Base-by-base conservation (phyloP, 805 yeast genomes). In the Nakazawaea pomicola region DNA sequence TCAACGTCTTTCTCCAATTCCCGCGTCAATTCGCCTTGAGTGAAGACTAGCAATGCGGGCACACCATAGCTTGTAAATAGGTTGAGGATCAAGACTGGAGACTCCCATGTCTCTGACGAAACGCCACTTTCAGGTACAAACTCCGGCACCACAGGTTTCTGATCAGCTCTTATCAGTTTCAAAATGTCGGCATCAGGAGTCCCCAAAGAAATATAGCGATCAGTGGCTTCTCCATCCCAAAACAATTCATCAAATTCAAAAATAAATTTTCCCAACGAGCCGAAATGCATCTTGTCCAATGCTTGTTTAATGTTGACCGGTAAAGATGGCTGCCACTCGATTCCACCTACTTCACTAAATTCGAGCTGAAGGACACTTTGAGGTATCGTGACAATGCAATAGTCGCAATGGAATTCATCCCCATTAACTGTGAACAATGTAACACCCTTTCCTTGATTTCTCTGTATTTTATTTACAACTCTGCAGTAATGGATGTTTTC, bases 11-110 rank as follows among this genome's bases (percentile, higher is more conserved):
- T 50, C 48, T 76, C 81, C 16, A 80, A 49, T 48, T 68, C 70
- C n/a, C 75, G 72, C 0, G 96, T 85, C 20, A 87, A 55, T 0
- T 87, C 84, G 0, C 84, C 78, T 47, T 86, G 91, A 14, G 83
- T 81, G 29, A 89, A 65, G 23, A 78, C 65, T n/a, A 81, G 64
- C 15, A 89, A 60, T 7, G 81, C 62, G 4, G 88, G 80, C 14
- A 67, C 64, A 2, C 62, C 50, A 29, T 64, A 60, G n/a, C 71
- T 56, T 6, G 69, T 62, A n/a, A 74, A 72, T 48, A 73, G 68
- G 54, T 83, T 86, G 11, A 82, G 61, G n/a, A 82, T 68, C 23
- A 72, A 59, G 2, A 79, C 64, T 1, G 95, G 95, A 49, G 68
- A 76, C 12, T 72, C 63, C 68, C 84, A 76, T 1, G 78, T 68